phyloP scores from a whole-genome alignment of 2,329 filamentous ascomycete genomes.

The Sporothrix globosa region DNA sequence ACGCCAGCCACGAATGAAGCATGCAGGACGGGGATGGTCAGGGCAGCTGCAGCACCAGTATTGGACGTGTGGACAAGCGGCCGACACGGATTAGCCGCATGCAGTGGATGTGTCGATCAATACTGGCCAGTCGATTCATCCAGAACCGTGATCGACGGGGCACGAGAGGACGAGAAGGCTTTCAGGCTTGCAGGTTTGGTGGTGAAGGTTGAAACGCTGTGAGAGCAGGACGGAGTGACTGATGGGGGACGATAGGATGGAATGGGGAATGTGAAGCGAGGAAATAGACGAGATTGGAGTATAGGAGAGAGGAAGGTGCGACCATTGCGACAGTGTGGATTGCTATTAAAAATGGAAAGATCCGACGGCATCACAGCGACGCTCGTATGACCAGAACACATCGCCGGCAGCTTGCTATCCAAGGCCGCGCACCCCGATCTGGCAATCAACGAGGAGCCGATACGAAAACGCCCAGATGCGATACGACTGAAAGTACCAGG shows the following conservation, averaged over 20 bases:
- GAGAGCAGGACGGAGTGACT: background rate
- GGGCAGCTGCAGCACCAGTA: slow-evolving; percentile 23
- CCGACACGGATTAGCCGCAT: slow-evolving; percentile 32
- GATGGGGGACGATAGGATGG: slow-evolving; percentile 12
- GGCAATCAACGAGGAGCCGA: background rate
- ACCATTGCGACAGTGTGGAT: background rate
- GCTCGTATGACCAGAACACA: slow-evolving; percentile 16
- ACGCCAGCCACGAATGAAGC: background rate
- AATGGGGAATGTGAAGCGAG: slow-evolving; percentile 20
- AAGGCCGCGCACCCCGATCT: background rate
- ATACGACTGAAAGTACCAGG: slow-evolving; percentile 1
- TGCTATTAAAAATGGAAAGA: background rate
- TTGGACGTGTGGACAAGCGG: slow-evolving; percentile 25
- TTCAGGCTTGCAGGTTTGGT: background rate
- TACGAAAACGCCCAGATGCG: background rate
- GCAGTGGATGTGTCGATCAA: slow-evolving; percentile 31
- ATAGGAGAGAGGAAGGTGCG: background rate
- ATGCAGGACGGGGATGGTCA: background rate
- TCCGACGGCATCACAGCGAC: slow-evolving; percentile 11
- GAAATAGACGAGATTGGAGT: background rate
- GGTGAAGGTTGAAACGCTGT: background rate
- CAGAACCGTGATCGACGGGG: slow-evolving; percentile 31
- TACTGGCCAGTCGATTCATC: slow-evolving; percentile 33
- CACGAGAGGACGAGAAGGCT: slow-evolving; percentile 1
- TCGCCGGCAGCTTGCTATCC: slow-evolving; percentile 2